These are phyloP conservation scores for Hanseniaspora sp. DNA, from an alignment of 1,139 yeast species.

Conservation along the genomic window DNA sequence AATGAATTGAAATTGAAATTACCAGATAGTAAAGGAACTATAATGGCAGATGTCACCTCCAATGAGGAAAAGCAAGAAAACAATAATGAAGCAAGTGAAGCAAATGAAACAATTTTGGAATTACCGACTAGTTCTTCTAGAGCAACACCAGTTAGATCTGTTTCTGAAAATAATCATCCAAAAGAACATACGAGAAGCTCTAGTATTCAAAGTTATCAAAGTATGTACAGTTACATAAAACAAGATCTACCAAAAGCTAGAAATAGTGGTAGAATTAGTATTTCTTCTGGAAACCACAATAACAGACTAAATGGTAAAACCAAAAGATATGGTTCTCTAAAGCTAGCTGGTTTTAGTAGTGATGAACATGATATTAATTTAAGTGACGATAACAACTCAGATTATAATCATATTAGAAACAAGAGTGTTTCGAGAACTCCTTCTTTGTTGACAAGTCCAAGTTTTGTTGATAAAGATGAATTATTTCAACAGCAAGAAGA, in stretches of 20 bases:
- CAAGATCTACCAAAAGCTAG: conserved; percentile 14
- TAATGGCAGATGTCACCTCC: background rate
- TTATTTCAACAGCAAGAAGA: conserved; percentile 22
- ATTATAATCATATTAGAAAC: conserved; percentile 9
- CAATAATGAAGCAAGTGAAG: background rate
- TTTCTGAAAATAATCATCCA: background rate
- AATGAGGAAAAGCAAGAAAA: background rate
- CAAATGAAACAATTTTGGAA: conserved; percentile 2
- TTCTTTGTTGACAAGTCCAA: conserved; percentile 18
- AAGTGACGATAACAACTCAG: background rate
- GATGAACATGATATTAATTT: background rate
- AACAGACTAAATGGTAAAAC: background rate
- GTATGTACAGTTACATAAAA: conserved; percentile 2
- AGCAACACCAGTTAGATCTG: background rate
- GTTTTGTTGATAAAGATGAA: conserved; percentile 23
- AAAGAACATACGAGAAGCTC: conserved; percentile 5
- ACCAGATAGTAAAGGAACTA: background rate
- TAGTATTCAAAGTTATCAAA: conserved; percentile 4
- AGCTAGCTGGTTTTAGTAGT: background rate
- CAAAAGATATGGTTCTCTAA: background rate
- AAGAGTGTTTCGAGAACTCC: conserved; percentile 13
- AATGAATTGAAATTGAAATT: background rate
- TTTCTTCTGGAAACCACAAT: conserved; percentile 13
- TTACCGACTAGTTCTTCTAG: background rate
- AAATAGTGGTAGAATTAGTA: conserved; percentile 29